A percentile compares a stretch with the other conserved stretches of the same genome.
Evolutionary conservation across 2,329 filamentous ascomycete species (phyloP).

Genomic region (Claviceps maximensis): DNA sequence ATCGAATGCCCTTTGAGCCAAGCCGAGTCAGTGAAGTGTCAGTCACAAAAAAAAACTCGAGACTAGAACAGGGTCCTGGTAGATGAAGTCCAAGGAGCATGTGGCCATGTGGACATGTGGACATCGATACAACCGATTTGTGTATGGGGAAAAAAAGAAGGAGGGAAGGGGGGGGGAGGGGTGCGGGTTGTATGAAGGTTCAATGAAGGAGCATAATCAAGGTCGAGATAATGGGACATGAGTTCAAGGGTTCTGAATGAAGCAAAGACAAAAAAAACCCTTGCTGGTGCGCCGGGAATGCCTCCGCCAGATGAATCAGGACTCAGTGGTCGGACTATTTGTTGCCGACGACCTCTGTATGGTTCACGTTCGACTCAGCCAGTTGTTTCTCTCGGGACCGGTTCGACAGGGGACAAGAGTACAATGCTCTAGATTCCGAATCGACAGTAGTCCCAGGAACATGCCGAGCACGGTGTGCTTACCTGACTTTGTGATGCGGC

Average conservation of each 20-base stretch:
- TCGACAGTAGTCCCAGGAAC: background rate
- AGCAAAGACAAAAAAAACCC: background rate
- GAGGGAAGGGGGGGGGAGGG: background rate
- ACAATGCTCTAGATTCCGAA: background rate
- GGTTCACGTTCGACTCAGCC: background rate
- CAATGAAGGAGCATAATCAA: constrained; percentile 1
- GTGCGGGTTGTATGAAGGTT: background rate
- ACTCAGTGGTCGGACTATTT: background rate
- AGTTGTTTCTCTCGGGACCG: background rate
- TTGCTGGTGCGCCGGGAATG: background rate
- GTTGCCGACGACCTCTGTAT: background rate
- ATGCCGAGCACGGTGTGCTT: background rate
- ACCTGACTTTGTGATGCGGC: background rate
- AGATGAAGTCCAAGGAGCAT: background rate
- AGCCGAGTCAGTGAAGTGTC: background rate
- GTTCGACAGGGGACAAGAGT: background rate
- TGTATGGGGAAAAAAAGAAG: background rate
- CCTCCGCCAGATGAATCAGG: background rate
- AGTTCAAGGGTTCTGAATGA: background rate
- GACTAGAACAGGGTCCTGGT: background rate
- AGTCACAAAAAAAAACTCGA: background rate
- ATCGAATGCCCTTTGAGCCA: background rate
- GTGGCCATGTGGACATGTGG: background rate
- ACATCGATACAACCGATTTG: background rate
- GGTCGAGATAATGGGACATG: background rate